These are phyloP conservation scores for Heracleum sosnowskyi DNA, from an alignment of 129 eudicot genomes.

Conservation along the genomic window DNA sequence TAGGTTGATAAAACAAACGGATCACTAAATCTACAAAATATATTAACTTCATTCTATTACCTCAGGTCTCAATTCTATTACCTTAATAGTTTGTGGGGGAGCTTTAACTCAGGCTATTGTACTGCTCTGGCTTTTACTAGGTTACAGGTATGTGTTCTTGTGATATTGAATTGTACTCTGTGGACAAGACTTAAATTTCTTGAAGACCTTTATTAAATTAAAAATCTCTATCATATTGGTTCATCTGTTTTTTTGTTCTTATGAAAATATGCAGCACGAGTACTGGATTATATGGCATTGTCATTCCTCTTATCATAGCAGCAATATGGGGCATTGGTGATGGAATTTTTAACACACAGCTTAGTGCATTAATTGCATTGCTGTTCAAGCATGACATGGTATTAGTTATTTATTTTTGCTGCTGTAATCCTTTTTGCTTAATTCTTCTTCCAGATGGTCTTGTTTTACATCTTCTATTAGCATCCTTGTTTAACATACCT, in stretches of 20 bases:
- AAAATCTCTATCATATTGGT: background rate
- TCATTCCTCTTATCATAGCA: slow-evolving; percentile 67
- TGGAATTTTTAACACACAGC: slow-evolving; percentile 87
- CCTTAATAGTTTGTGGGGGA: slow-evolving; percentile 72
- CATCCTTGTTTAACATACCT: background rate
- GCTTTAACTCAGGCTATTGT: slow-evolving; percentile 60
- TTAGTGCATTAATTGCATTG: slow-evolving; percentile 84
- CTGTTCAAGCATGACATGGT: slow-evolving; percentile 86
- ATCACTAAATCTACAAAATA: too few relatives aligned
- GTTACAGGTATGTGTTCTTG: slow-evolving; percentile 41
- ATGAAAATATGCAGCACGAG: slow-evolving; percentile 38
- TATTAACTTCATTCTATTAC: too few relatives aligned
- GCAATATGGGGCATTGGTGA: slow-evolving; percentile 92
- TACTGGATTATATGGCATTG: slow-evolving; percentile 44
- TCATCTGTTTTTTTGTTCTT: background rate
- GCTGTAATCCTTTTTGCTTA: background rate
- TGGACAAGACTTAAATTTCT: background rate
- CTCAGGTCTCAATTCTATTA: slow-evolving; percentile 70
- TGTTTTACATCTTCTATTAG: background rate
- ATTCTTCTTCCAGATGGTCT: background rate
- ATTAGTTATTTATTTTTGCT: slow-evolving; percentile 5
- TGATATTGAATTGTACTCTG: slow-evolving; percentile 7
- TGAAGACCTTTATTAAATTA: background rate
- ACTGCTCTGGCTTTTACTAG: slow-evolving; percentile 68
- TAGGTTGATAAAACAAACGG: too few relatives aligned